Conservation (phyloP, 345 rosid species). For the Hevea brasiliensis region DNA sequence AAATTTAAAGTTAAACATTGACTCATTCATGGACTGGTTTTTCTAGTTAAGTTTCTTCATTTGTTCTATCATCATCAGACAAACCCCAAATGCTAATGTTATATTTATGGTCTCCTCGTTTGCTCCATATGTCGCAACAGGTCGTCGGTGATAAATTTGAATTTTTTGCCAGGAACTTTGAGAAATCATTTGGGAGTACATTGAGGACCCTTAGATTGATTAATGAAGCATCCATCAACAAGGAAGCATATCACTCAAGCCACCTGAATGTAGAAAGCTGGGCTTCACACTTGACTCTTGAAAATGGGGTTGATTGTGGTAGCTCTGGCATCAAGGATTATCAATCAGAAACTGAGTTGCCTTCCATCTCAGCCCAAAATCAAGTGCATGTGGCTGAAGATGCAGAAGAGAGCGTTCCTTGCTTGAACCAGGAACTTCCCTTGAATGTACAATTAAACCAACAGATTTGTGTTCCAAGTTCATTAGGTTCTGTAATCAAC, state of each 20-base stretch:
- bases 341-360: constrained; percentile 34
- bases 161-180: constrained; percentile 63
- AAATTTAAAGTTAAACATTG: too few relatives aligned
- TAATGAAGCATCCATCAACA: constrained; percentile 46
- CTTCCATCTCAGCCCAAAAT: constrained; percentile 26
- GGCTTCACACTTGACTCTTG: constrained; percentile 18
- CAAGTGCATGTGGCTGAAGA: constrained; percentile 33
- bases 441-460: constrained; percentile 38
- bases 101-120: constrained; percentile 19
- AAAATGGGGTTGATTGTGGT: constrained; percentile 12
- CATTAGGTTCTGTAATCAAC: constrained; percentile 22
- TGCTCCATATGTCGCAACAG: constrained; percentile 43
- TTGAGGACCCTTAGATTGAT: constrained; percentile 74
- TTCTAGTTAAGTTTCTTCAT: constrained; percentile 35
- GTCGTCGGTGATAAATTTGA: constrained; percentile 71
- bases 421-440: constrained; percentile 41
- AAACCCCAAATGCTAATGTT: constrained; percentile 24
- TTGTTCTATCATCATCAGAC: constrained; percentile 3
- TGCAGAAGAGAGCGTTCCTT: constrained; percentile 31
- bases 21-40: constrained; percentile 37
- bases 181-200: constrained; percentile 82
- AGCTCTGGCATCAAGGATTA: constrained; percentile 30
- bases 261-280: constrained; percentile 27
- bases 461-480: constrained; percentile 35
- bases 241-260: constrained; percentile 19